A percentile compares a stretch with the other conserved stretches of the same genome.
These are phyloP conservation scores for Suhomyces emberorum DNA, from an alignment of 805 yeast species.

Conservation along the genomic window DNA sequence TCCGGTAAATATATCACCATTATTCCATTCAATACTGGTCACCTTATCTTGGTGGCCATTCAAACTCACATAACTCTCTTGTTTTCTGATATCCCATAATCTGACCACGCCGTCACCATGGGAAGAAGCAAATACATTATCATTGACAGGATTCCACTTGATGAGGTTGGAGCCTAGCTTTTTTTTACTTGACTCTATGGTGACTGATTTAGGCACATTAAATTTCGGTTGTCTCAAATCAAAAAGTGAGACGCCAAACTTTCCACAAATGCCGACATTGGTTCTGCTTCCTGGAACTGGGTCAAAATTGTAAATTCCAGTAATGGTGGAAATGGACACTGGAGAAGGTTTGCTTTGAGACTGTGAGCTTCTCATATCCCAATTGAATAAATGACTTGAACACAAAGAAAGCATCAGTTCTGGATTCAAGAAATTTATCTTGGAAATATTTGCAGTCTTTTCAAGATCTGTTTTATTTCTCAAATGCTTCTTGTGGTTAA, in stretches of 20 bases:
- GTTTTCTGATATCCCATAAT: constrained; percentile 74
- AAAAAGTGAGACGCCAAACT: constrained; percentile 69
- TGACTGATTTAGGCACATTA: constrained; percentile 24
- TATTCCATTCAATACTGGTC: constrained; percentile 60
- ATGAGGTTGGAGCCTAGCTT: constrained; percentile 39
- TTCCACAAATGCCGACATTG: constrained; percentile 58
- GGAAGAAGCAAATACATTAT: constrained; percentile 62
- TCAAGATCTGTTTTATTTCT: constrained; percentile 26
- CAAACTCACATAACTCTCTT: constrained; percentile 50
- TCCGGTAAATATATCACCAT: constrained; percentile 52
- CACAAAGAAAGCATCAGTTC: constrained; percentile 59
- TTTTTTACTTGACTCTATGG: constrained; percentile 12
- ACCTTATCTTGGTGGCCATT: constrained; percentile 55
- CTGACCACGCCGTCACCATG: constrained; percentile 54
- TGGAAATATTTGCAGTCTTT: constrained; percentile 21
- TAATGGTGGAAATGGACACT: constrained; percentile 46
- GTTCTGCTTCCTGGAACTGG: constrained; percentile 27
- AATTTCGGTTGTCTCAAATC: constrained; percentile 58
- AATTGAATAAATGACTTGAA: constrained; percentile 66
- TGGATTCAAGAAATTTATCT: constrained; percentile 27
- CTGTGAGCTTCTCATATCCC: constrained; percentile 65
- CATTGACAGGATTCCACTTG: constrained; percentile 59
- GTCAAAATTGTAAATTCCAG: constrained; percentile 53
- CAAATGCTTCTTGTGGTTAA: constrained; percentile 72
- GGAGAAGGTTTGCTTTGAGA: constrained; percentile 45